Conservation (phyloP, 352 stramenopile genomes). For the Phytophthora sp. region DNA sequence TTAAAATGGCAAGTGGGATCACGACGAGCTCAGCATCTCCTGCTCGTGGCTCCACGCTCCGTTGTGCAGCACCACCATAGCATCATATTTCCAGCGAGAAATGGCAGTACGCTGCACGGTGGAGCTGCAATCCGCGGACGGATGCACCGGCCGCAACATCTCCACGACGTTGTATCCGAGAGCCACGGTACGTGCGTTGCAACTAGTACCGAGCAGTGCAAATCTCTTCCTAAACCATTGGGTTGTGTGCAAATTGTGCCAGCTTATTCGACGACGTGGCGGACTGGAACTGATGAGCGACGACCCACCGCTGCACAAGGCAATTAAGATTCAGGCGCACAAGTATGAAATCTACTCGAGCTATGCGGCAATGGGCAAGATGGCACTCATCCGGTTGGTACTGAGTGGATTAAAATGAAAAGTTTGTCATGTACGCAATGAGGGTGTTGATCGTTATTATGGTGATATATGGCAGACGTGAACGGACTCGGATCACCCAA, state of each 20-base stretch:
- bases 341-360: constrained; percentile 77
- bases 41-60: background rate
- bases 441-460: background rate
- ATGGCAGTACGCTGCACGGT: constrained; percentile 51
- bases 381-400: constrained; percentile 68
- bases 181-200: constrained; percentile 34
- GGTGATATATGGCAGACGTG: constrained; percentile 38
- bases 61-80: background rate
- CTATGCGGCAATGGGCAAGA: constrained; percentile 59
- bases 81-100: background rate
- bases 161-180: constrained; percentile 45
- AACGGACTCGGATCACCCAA: constrained; percentile 55
- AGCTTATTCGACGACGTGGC: constrained; percentile 58
- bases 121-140: constrained; percentile 68
- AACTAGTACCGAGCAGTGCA: background rate
- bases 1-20: constrained; percentile 16
- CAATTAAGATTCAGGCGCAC: constrained; percentile 53
- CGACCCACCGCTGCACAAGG: constrained; percentile 56
- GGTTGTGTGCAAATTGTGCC: no score
- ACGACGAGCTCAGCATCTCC: background rate
- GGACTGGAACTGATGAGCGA: constrained; percentile 64
- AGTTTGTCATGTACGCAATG: background rate
- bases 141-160: constrained; percentile 53
- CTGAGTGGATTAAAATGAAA: background rate
- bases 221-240: no score